phyloP scores from a whole-genome alignment of 306 rosid genomes.

The Cyamopsis tetragonoloba region DNA sequence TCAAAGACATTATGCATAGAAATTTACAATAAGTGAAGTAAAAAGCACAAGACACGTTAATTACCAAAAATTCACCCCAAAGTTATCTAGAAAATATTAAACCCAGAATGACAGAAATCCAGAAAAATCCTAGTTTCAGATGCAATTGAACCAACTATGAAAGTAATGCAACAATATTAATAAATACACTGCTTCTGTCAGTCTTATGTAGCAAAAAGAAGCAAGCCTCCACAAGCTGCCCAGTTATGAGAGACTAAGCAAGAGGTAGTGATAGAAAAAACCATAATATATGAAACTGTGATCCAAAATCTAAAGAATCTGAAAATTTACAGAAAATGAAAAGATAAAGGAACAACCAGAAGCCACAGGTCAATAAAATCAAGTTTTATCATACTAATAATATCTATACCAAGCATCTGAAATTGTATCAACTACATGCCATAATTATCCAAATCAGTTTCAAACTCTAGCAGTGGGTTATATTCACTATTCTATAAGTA shows the following conservation, averaged over 20 bases:
- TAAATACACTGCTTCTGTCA: neutral
- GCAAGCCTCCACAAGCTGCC: neutral
- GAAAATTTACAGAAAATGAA: neutral
- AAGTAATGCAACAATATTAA: slow-evolving; percentile 8
- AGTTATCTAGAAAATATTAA: slow-evolving; percentile 15
- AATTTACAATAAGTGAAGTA: neutral
- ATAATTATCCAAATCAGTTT: neutral
- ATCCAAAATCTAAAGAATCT: neutral
- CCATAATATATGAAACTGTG: neutral
- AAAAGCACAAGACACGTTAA: neutral
- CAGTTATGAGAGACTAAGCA: neutral
- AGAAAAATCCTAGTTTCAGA: slow-evolving; percentile 15
- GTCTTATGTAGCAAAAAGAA: neutral
- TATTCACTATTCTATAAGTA: neutral
- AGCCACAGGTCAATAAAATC: neutral
- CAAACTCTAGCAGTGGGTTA: neutral
- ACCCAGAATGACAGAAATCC: neutral
- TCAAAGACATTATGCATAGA: neutral
- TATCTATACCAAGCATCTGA: neutral
- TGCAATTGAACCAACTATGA: neutral
- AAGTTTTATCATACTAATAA: neutral
- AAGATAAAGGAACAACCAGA: neutral
- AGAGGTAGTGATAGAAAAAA: neutral
- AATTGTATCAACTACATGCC: neutral
- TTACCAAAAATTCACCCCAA: neutral